phyloP scores from a whole-genome alignment of 108 stramenopile species.

The Cyclotella choctawhatcheeana region DNA sequence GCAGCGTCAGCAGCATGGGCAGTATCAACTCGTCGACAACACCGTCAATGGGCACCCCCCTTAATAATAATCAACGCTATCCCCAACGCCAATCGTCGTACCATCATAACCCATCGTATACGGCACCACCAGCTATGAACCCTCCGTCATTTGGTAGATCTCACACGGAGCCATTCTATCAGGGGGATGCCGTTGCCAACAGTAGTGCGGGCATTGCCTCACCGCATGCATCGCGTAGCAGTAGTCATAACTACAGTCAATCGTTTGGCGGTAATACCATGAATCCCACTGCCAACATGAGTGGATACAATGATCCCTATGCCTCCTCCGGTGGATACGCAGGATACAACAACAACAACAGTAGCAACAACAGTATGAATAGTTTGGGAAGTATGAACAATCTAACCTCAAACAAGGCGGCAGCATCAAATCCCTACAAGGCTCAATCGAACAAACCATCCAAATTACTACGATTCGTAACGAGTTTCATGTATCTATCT shows the following conservation, averaged over 20 bases:
- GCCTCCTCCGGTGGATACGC: neutral
- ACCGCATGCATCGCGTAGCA: neutral
- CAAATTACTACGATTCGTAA: neutral
- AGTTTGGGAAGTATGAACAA: neutral
- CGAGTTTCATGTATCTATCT: neutral
- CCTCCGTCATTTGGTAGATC: neutral
- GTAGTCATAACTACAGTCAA: neutral
- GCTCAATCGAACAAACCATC: neutral
- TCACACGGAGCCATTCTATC: constrained; percentile 1
- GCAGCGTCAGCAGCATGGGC: constrained; percentile 1
- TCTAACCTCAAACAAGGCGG: neutral
- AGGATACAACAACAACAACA: neutral
- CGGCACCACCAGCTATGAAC: neutral
- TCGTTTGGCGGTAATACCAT: too few relatives aligned
- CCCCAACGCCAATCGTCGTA: neutral
- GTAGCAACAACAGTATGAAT: neutral
- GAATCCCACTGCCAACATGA: too few relatives aligned
- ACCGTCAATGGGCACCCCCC: neutral
- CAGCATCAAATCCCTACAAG: constrained; percentile 1
- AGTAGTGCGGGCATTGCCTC: neutral
- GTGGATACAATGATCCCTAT: too few relatives aligned
- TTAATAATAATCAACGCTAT: too few relatives aligned
- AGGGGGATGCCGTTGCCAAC: neutral
- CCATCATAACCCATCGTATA: neutral
- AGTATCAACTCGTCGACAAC: neutral